Percentiles rank a stretch among this genome's conserved stretches.
phyloP scores from a whole-genome alignment of 768 basidiomycete genomes.

The Lactarius vividus region DNA sequence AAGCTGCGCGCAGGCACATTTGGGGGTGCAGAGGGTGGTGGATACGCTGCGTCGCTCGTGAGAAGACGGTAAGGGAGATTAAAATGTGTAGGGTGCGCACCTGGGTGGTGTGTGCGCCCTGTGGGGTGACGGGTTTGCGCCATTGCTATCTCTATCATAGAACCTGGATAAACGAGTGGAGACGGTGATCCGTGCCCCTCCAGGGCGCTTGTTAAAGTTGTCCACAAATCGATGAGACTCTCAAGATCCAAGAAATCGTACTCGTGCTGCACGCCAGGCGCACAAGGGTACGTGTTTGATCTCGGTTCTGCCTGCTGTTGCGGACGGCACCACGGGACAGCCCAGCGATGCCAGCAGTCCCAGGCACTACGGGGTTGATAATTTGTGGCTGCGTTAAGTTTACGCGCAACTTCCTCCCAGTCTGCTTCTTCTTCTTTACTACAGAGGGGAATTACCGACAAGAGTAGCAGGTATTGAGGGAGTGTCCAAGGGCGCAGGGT shows the following conservation, averaged over 20 bases:
- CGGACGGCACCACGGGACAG: slow-evolving; percentile 24
- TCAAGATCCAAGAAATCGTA: slow-evolving; percentile 20
- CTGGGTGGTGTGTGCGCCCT: slow-evolving; percentile 24
- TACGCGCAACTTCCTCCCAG: slow-evolving; percentile 24
- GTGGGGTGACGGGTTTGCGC: neutral
- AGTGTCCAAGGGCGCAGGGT: slow-evolving; percentile 23
- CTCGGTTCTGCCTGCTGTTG: neutral
- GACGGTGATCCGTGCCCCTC: neutral
- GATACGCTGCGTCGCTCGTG: slow-evolving; percentile 21
- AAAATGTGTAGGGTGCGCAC: slow-evolving; percentile 14
- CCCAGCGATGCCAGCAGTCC: slow-evolving; percentile 30
- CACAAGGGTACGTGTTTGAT: slow-evolving; percentile 21
- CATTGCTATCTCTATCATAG: neutral
- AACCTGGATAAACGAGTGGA: neutral
- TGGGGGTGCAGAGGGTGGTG: slow-evolving; percentile 13
- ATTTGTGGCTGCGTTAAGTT: slow-evolving; percentile 10
- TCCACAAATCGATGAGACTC: slow-evolving; percentile 22
- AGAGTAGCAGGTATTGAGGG: slow-evolving; percentile 24
- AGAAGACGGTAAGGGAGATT: slow-evolving; percentile 4
- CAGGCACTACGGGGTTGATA: slow-evolving; percentile 20
- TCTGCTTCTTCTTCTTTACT: slow-evolving; percentile 1
- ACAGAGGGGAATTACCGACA: slow-evolving; percentile 15
- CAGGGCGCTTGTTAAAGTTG: slow-evolving; percentile 9
- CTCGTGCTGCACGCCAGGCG: slow-evolving; percentile 26
- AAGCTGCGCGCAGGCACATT: slow-evolving; percentile 26